These are phyloP conservation scores for Zopfia rhizophila DNA, from an alignment of 2,329 filamentous ascomycete species.

Conservation along the genomic window DNA sequence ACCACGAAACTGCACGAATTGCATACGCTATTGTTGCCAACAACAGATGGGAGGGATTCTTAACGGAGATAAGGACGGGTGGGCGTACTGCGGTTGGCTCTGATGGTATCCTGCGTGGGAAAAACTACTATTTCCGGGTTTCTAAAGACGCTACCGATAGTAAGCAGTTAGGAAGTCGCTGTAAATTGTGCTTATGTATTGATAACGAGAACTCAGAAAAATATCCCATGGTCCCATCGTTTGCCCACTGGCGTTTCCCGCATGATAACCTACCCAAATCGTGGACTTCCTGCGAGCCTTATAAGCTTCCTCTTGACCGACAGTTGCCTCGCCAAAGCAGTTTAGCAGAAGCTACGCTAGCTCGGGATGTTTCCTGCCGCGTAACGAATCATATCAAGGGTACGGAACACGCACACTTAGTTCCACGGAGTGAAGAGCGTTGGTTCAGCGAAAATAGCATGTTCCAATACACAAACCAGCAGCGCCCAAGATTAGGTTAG, in stretches of 20 bases:
- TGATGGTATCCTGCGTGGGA: too few relatives aligned
- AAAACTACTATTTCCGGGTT: too few relatives aligned
- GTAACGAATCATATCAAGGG: slow-evolving; percentile 29
- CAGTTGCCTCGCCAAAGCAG: slow-evolving; percentile 13
- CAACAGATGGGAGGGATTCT: too few relatives aligned
- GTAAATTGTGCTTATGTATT: too few relatives aligned
- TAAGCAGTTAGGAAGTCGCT: too few relatives aligned
- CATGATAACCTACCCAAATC: slow-evolving; percentile 20
- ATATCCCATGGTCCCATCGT: too few relatives aligned
- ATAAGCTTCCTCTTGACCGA: slow-evolving; percentile 4
- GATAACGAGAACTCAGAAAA: too few relatives aligned
- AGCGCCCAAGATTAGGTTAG: slow-evolving; percentile 12
- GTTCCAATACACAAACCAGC: slow-evolving; percentile 22
- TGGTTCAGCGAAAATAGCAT: slow-evolving; percentile 35
- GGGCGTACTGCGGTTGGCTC: too few relatives aligned
- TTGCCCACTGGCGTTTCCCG: slow-evolving; percentile 29
- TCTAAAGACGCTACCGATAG: too few relatives aligned
- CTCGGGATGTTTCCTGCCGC: slow-evolving; percentile 27
- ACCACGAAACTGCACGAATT: too few relatives aligned
- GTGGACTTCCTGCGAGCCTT: slow-evolving; percentile 17
- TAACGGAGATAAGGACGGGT: too few relatives aligned
- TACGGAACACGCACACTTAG: slow-evolving; percentile 30
- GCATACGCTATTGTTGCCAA: too few relatives aligned
- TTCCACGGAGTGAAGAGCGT: slow-evolving; percentile 25
- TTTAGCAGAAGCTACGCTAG: slow-evolving; percentile 11